A percentile compares a stretch with the other conserved stretches of the same genome.
Conservation (phyloP, 2,329 filamentous ascomycete genomes). For the Microdochium paspali region DNA sequence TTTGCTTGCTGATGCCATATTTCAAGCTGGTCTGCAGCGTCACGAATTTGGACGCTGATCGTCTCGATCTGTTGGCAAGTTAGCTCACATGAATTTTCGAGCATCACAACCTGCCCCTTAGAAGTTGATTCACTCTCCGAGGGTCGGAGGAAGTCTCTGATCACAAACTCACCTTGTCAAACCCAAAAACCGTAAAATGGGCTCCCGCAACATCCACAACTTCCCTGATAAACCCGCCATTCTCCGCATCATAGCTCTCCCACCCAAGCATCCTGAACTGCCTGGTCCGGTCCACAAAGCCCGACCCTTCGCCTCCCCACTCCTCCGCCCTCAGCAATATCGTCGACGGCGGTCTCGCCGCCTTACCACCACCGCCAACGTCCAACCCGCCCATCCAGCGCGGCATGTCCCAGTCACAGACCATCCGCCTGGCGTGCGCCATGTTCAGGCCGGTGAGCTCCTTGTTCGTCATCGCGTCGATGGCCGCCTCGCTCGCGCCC, state of each 20-base stretch:
- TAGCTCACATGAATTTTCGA: too few species aligned
- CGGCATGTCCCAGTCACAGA: conserved; percentile 14
- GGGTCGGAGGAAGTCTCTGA: background rate
- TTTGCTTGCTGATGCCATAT: too few species aligned
- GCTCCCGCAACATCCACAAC: conserved; percentile 40
- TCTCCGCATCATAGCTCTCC: conserved; percentile 27
- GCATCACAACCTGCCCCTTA: too few species aligned
- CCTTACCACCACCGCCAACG: background rate
- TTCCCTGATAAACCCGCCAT: conserved; percentile 29
- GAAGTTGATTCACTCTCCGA: too few species aligned
- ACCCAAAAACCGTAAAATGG: conserved; percentile 31
- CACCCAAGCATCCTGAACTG: conserved; percentile 35
- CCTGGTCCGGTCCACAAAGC: conserved; percentile 33
- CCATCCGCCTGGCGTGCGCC: conserved; percentile 20
- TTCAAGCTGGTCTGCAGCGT: conserved; percentile 14
- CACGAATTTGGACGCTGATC: conserved; percentile 14
- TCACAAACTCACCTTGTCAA: conserved; percentile 14
- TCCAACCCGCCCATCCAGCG: conserved; percentile 9
- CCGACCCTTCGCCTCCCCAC: conserved; percentile 8
- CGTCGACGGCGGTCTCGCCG: background rate
- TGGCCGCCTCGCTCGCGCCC: conserved; percentile 12
- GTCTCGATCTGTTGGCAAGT: conserved; percentile 10
- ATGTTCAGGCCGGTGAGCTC: conserved; percentile 22
- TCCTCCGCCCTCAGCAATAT: background rate
- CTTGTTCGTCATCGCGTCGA: conserved; percentile 15